Evolutionary conservation across 768 basidiomycete genomes (phyloP), one percentile per base, ranked within the genome.

Genomic region (Leccinellum luteum): DNA sequence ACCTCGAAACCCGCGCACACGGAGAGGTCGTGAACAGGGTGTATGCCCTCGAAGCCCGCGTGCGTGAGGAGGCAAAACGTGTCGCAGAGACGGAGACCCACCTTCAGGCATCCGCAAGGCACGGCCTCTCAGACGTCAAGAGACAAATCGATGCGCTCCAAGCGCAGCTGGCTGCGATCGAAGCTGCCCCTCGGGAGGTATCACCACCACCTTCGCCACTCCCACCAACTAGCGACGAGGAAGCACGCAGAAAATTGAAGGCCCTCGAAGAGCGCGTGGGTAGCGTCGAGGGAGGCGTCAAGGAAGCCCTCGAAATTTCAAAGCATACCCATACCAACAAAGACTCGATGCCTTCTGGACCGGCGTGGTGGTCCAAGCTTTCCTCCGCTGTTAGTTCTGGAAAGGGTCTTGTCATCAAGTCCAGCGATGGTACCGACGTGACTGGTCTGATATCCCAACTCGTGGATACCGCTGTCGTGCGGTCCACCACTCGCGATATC

Each of bases 341-440:
- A 55, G 73, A 76, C 4, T 57, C 73, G 6, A 58, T 73, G 4
- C 73, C 74, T 23, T 66, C 74, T 32, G 78, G 73, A 13, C 70
- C 78, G n/a, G 80, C 81, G 4, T 90, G 89, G 89, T 89, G 87
- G 87, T 81, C 78, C 71, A 90, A 87, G 66, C 70, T 85, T 13
- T 78, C 79, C 14, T 76, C 83, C 0, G 76, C 71, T 27, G 67
- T 74, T 14, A 78, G 76, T 28, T 73, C 75, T 25, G 80, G 78
- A 43, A 73, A 76, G 7, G 77, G 77, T 14, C 58, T 90, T 47
- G 84, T 75, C 30, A 86, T 92, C 78, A 89, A 86, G 69, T 84
- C 87, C 1, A 73, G 82, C 17, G 89, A 90, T 56, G 92, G 92
- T 1, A 83, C 87, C 57, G 92, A 88, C 61, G 70, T 86, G 23